A percentile compares a stretch with the other conserved stretches of the same genome.
These are phyloP conservation scores for Leccinum arenicola DNA, from an alignment of 768 basidiomycete genomes.

Conservation along the genomic window DNA sequence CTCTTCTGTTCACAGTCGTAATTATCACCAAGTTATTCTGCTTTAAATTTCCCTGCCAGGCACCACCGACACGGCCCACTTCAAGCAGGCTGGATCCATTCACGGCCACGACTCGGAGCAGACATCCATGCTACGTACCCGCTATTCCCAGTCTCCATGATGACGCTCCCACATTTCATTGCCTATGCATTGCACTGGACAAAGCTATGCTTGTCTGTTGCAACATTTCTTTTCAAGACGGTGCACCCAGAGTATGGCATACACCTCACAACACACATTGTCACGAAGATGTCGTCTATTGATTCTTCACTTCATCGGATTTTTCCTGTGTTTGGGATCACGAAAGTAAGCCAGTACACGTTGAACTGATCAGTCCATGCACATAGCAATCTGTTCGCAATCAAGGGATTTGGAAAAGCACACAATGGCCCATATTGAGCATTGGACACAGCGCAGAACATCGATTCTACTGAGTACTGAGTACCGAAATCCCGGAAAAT, in stretches of 20 bases:
- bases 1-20: no score
- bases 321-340: background rate
- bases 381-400: background rate
- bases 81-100: background rate
- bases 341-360: background rate
- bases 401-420: no score
- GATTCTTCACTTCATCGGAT: background rate
- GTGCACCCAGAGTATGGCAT: no score
- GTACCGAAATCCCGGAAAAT: background rate
- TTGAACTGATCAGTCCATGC: background rate
- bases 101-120: background rate
- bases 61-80: background rate
- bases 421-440: background rate
- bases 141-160: background rate
- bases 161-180: background rate
- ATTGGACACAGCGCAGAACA: no score
- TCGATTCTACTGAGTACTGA: background rate
- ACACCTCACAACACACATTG: background rate
- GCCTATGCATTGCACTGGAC: background rate
- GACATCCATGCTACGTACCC: background rate
- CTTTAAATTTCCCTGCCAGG: background rate
- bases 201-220: background rate
- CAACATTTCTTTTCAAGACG: no score
- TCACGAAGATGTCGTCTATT: background rate
- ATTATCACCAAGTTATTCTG: background rate